Conservation (phyloP, 2,329 filamentous ascomycete species). For the Venturia pyrina region DNA sequence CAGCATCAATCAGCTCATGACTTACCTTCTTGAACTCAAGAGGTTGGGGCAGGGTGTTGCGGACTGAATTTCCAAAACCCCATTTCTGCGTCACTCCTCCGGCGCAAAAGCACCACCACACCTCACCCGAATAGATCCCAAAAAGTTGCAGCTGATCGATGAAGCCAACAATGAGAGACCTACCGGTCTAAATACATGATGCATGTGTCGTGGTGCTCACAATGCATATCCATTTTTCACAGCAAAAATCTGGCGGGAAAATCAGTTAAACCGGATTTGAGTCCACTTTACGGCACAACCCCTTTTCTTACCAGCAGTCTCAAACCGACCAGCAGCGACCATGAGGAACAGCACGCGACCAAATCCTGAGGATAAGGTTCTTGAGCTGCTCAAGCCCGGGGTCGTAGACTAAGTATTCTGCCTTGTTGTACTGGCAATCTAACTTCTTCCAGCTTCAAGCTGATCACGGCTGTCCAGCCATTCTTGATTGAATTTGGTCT, state of each 20-base stretch:
- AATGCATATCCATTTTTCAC: not conserved
- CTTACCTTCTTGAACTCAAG: no score
- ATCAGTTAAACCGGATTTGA: not conserved
- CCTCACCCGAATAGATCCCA: not conserved
- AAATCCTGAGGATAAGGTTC: not conserved
- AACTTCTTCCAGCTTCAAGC: not conserved
- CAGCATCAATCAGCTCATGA: no score
- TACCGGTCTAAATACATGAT: not conserved
- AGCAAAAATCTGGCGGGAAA: not conserved
- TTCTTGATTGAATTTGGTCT: not conserved
- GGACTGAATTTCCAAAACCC: not conserved
- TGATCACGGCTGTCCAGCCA: not conserved
- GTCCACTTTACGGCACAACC: not conserved
- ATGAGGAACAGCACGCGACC: not conserved
- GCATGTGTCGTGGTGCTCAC: not conserved
- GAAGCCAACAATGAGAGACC: not conserved
- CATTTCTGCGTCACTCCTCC: not conserved
- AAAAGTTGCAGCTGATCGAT: not conserved
- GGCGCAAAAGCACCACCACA: not conserved
- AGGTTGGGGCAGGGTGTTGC: not conserved
- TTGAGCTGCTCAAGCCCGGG: not conserved
- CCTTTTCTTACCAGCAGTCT: not conserved
- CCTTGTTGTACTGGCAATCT: not conserved
- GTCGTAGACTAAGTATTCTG: not conserved
- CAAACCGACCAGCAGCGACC: not conserved